A percentile compares a stretch with the other conserved stretches of the same genome.
These are phyloP conservation scores for Candida dubliniensis DNA, from an alignment of 1,139 yeast species.

Conservation along the genomic window DNA sequence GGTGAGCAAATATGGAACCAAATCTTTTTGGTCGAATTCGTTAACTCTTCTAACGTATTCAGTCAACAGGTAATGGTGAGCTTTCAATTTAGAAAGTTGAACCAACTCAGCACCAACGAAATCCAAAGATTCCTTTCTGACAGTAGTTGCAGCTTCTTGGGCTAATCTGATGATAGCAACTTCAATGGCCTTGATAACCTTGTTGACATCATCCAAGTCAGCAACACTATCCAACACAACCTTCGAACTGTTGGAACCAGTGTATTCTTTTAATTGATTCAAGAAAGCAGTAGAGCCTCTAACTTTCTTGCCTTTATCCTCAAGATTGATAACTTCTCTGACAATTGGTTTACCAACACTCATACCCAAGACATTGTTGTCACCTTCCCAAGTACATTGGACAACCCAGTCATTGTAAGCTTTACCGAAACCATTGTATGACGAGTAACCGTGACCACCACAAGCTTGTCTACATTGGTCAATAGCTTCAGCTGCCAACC, in stretches of 20 bases:
- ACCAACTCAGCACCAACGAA: slow-evolving; percentile 60
- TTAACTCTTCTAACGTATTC: slow-evolving; percentile 31
- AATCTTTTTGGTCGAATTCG: slow-evolving; percentile 20
- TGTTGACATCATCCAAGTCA: slow-evolving; percentile 34
- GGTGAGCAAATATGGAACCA: slow-evolving; percentile 25
- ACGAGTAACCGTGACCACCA: slow-evolving; percentile 54
- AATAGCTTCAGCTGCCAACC: slow-evolving; percentile 49
- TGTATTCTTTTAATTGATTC: slow-evolving; percentile 33
- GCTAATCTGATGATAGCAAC: slow-evolving; percentile 44
- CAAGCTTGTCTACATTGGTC: slow-evolving; percentile 52
- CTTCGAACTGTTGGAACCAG: slow-evolving; percentile 21
- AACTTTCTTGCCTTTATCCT: slow-evolving; percentile 34
- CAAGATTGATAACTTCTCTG: slow-evolving; percentile 32
- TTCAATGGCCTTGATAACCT: slow-evolving; percentile 40
- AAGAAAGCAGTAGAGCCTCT: slow-evolving; percentile 43
- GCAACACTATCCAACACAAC: slow-evolving; percentile 27
- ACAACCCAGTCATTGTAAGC: slow-evolving; percentile 52
- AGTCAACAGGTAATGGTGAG: slow-evolving; percentile 37
- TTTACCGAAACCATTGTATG: slow-evolving; percentile 49
- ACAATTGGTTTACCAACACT: slow-evolving; percentile 49
- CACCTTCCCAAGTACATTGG: slow-evolving; percentile 57
- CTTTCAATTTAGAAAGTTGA: slow-evolving; percentile 55
- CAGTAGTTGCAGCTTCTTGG: slow-evolving; percentile 31
- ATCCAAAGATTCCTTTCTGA: slow-evolving; percentile 37
- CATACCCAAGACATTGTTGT: slow-evolving; percentile 49